phyloP scores from a whole-genome alignment of 352 stramenopile species.

The Phytophthora europaea region DNA sequence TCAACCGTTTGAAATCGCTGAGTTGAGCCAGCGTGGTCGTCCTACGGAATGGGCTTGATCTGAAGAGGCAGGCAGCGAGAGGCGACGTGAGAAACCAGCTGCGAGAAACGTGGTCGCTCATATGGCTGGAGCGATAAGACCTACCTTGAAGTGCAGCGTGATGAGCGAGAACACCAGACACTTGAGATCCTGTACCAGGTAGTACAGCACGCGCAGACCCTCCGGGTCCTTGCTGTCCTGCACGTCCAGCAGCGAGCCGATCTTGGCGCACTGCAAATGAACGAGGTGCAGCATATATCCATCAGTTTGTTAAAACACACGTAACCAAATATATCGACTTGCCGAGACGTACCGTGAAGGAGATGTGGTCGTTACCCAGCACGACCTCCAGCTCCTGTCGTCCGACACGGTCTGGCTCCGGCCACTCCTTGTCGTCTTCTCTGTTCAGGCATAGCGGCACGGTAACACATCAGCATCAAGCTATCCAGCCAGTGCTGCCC shows the following conservation, averaged over 20 bases:
- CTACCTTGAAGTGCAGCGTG: slow-evolving; percentile 96
- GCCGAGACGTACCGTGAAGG: slow-evolving; percentile 89
- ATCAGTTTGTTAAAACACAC: slow-evolving; percentile 3
- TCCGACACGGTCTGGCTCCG: slow-evolving; percentile 93
- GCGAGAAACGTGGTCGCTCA: not conserved
- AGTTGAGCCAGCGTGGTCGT: slow-evolving; percentile 17
- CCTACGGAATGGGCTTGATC: slow-evolving; percentile 95
- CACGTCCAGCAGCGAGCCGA: slow-evolving; percentile 96
- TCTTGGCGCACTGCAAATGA: slow-evolving; percentile 92
- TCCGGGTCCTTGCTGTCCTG: slow-evolving; percentile 97
- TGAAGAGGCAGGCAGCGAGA: slow-evolving; percentile 43
- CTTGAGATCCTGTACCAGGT: slow-evolving; percentile 98
- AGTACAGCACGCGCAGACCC: slow-evolving; percentile 96
- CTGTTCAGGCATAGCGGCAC: slow-evolving; percentile 41
- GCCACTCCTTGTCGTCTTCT: slow-evolving; percentile 97
- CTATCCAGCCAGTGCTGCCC: not conserved
- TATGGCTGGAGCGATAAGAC: slow-evolving; percentile 11
- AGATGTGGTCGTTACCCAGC: slow-evolving; percentile 96
- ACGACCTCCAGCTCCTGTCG: slow-evolving; percentile 98
- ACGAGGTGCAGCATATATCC: not conserved
- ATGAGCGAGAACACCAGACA: slow-evolving; percentile 98
- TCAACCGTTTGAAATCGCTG: slow-evolving; percentile 17
- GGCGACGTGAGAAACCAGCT: slow-evolving; percentile 27
- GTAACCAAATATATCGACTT: not conserved
- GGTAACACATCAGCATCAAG: slow-evolving; percentile 5